Conservation (phyloP, 2,329 filamentous ascomycete genomes). For the Aspergillus clavatus region DNA sequence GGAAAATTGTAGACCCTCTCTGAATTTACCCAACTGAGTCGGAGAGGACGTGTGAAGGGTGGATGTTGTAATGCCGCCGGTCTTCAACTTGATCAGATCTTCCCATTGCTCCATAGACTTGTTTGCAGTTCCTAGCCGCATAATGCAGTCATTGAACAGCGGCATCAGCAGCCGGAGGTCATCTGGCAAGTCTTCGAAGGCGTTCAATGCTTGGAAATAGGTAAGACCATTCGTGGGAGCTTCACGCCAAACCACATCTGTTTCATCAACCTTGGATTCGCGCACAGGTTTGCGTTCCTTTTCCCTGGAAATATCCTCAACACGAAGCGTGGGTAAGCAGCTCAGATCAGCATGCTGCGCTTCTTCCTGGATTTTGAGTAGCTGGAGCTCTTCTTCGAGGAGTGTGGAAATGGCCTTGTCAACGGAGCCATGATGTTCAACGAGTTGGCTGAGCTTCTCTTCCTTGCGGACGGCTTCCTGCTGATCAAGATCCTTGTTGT, state of each 20-base stretch:
- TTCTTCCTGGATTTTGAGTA: slow-evolving; percentile 77
- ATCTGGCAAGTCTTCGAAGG: slow-evolving; percentile 71
- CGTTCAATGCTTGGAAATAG: slow-evolving; percentile 87
- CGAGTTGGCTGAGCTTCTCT: slow-evolving; percentile 66
- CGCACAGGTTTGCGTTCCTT: slow-evolving; percentile 69
- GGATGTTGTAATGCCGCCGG: slow-evolving; percentile 79
- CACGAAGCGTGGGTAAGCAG: slow-evolving; percentile 80
- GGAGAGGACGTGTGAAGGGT: slow-evolving; percentile 81
- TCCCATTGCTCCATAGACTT: slow-evolving; percentile 93
- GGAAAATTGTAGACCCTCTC: slow-evolving; percentile 77
- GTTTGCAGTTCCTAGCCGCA: slow-evolving; percentile 83
- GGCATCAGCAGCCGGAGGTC: slow-evolving; percentile 81
- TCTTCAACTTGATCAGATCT: slow-evolving; percentile 93
- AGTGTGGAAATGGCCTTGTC: slow-evolving; percentile 67
- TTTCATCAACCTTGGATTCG: slow-evolving; percentile 53
- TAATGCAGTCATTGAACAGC: slow-evolving; percentile 84
- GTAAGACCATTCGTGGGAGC: slow-evolving; percentile 93
- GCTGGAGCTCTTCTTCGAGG: slow-evolving; percentile 70
- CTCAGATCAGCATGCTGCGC: slow-evolving; percentile 79
- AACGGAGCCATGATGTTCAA: slow-evolving; percentile 63
- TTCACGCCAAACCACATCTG: slow-evolving; percentile 82
- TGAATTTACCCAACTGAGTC: slow-evolving; percentile 62
- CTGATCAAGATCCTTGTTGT: slow-evolving; percentile 65
- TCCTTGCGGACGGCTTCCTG: slow-evolving; percentile 75
- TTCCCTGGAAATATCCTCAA: slow-evolving; percentile 78